Conservation (phyloP, 495 filamentous ascomycete genomes). For the Parachaetomium inaequale region DNA sequence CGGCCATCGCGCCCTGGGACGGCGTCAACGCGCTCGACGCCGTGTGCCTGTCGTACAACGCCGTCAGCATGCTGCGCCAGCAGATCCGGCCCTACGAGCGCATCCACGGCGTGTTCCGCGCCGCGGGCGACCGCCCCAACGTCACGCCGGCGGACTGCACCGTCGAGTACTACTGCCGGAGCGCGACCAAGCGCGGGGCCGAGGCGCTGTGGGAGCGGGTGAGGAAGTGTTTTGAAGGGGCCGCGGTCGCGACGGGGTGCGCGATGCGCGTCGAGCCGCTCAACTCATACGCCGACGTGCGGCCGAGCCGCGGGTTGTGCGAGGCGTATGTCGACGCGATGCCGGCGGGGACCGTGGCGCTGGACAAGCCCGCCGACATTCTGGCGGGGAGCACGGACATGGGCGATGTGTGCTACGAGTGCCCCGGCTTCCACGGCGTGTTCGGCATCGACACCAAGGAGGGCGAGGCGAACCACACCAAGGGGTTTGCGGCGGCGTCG, state of each 20-base stretch:
- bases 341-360: slow-evolving; percentile 39
- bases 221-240: slow-evolving; percentile 54
- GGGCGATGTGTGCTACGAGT: slow-evolving; percentile 57
- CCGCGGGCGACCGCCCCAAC: slow-evolving; percentile 33
- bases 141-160: slow-evolving; percentile 53
- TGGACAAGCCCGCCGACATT: slow-evolving; percentile 41
- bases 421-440: slow-evolving; percentile 56
- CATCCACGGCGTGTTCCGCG: slow-evolving; percentile 31
- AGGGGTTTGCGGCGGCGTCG: slow-evolving; percentile 51
- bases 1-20: slow-evolving; percentile 61
- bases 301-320: slow-evolving; percentile 48
- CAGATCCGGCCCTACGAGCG: slow-evolving; percentile 47
- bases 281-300: slow-evolving; percentile 53
- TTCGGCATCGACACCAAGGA: slow-evolving; percentile 51
- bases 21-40: slow-evolving; percentile 64
- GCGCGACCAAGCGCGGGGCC: slow-evolving; percentile 41
- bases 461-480: slow-evolving; percentile 51
- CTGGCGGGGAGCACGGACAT: slow-evolving; percentile 43
- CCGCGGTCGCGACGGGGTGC: slow-evolving; percentile 55
- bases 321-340: slow-evolving; percentile 50
- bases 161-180: slow-evolving; percentile 56
- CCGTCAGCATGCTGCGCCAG: slow-evolving; percentile 58
- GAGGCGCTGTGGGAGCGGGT: slow-evolving; percentile 49
- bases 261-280: slow-evolving; percentile 46
- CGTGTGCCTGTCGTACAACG: slow-evolving; percentile 58